phyloP scores from a whole-genome alignment of 2,329 filamentous ascomycete species.

The Phialocephala subalpina region DNA sequence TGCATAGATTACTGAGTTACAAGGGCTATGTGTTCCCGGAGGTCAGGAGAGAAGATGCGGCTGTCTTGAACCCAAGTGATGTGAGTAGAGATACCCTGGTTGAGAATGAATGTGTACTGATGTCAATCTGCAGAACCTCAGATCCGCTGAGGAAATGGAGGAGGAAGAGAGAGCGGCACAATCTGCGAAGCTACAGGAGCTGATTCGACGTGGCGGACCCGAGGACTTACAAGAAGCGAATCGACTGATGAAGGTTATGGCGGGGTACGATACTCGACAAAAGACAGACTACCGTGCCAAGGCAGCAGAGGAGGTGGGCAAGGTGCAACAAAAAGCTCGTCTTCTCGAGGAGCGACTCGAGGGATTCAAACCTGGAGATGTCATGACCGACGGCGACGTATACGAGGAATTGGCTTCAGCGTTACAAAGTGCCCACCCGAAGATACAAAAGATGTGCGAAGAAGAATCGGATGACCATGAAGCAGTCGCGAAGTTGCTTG shows the following conservation, averaged over 20 bases:
- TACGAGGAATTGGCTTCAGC: conserved; percentile 88
- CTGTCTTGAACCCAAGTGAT: conserved; percentile 95
- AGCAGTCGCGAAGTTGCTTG: conserved; percentile 91
- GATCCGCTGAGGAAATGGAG: conserved; percentile 98
- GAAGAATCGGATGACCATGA: conserved; percentile 97
- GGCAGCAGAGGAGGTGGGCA: conserved; percentile 92
- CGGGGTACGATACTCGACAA: conserved; percentile 91
- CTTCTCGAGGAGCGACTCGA: conserved; percentile 93
- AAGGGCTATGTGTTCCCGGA: conserved; percentile 98
- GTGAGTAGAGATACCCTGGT: conserved; percentile 61
- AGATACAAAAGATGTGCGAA: conserved; percentile 99
- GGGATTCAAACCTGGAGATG: conserved; percentile 81
- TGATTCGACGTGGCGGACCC: conserved; percentile 90
- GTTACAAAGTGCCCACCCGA: conserved; percentile 92
- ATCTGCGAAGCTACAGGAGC: conserved; percentile 96
- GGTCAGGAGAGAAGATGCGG: conserved; percentile 90
- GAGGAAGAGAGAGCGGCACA: conserved; percentile 94
- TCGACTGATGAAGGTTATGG: conserved; percentile 98
- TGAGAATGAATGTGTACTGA: conserved; percentile 12
- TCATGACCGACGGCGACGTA: conserved; percentile 72
- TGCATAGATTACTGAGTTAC: conserved; percentile 94
- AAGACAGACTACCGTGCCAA: conserved; percentile 99
- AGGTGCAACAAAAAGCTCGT: conserved; percentile 94
- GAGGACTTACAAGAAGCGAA: conserved; percentile 97
- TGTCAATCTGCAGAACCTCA: conserved; percentile 73